Percentiles rank a stretch among this genome's conserved stretches.
These are phyloP conservation scores for Stropharia rugosoannulata DNA, from an alignment of 768 basidiomycete genomes.

Conservation along the genomic window DNA sequence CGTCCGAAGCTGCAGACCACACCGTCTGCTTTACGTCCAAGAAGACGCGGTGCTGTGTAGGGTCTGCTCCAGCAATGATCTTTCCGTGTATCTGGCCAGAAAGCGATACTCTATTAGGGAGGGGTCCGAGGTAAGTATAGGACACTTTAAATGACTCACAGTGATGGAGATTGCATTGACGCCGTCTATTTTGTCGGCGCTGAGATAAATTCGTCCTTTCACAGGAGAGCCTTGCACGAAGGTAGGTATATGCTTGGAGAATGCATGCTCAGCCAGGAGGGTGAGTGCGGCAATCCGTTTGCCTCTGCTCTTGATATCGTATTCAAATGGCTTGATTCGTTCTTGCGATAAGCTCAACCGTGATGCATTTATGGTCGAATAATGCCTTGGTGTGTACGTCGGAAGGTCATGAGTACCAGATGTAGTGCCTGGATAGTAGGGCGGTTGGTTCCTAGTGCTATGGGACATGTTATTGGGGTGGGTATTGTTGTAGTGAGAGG, in stretches of 20 bases:
- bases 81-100: constrained; percentile 9
- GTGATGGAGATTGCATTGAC: constrained; percentile 48
- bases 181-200: constrained; percentile 36
- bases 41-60: constrained; percentile 32
- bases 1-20: constrained; percentile 33
- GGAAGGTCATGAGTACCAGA: background rate
- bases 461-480: background rate
- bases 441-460: background rate
- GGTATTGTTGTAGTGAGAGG: background rate
- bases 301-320: constrained; percentile 25
- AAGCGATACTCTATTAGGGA: background rate
- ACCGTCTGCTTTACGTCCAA: constrained; percentile 31
- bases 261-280: constrained; percentile 40
- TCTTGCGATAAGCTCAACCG: constrained; percentile 3
- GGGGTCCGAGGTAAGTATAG: background rate
- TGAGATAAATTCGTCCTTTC: constrained; percentile 33
- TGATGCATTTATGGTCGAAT: background rate
- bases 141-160: constrained; percentile 31
- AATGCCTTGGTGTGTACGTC: background rate
- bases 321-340: constrained; percentile 26
- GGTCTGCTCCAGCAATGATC: constrained; percentile 19
- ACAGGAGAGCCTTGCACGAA: constrained; percentile 33
- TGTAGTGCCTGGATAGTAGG: background rate
- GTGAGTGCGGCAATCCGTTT: constrained; percentile 48
- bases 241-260: constrained; percentile 33